Conservation (phyloP, 148 eudicot genomes). For the Limonium bicolor region DNA sequence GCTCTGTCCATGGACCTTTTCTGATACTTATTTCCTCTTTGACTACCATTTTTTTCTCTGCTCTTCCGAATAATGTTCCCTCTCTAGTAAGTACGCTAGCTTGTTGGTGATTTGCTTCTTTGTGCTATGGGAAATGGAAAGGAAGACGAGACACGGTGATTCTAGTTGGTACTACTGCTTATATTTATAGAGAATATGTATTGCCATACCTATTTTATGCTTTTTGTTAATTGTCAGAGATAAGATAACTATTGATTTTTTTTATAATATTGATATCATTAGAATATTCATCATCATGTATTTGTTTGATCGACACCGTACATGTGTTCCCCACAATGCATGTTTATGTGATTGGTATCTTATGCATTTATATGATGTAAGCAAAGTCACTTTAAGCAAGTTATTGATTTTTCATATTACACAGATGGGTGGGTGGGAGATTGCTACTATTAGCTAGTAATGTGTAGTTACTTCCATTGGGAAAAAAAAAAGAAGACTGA, state of each 20-base stretch:
- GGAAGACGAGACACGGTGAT: neutral
- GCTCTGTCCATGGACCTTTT: slow-evolving; percentile 95
- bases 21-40: slow-evolving; percentile 43
- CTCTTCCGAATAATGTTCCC: slow-evolving; percentile 3
- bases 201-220: too few species aligned
- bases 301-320: slow-evolving; percentile 29
- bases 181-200: slow-evolving; percentile 21
- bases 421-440: too few species aligned
- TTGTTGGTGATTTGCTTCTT: neutral
- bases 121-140: neutral
- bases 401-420: too few species aligned
- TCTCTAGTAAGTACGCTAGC: neutral
- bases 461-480: too few species aligned
- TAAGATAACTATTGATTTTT: slow-evolving; percentile 3
- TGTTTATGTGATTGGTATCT: slow-evolving; percentile 23
- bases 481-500: too few species aligned
- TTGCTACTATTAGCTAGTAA: too few species aligned
- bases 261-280: slow-evolving; percentile 15
- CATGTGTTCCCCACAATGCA: slow-evolving; percentile 31
- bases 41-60: slow-evolving; percentile 17
- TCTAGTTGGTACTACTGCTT: slow-evolving; percentile 8
- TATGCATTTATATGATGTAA: slow-evolving; percentile 40
- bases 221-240: too few species aligned
- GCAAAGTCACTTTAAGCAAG: too few species aligned
- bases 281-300: slow-evolving; percentile 5